Evolutionary conservation across 176 grass and related monocot species (phyloP), one percentile per base, ranked within the genome.

Genomic region (Thalia dealbata): DNA sequence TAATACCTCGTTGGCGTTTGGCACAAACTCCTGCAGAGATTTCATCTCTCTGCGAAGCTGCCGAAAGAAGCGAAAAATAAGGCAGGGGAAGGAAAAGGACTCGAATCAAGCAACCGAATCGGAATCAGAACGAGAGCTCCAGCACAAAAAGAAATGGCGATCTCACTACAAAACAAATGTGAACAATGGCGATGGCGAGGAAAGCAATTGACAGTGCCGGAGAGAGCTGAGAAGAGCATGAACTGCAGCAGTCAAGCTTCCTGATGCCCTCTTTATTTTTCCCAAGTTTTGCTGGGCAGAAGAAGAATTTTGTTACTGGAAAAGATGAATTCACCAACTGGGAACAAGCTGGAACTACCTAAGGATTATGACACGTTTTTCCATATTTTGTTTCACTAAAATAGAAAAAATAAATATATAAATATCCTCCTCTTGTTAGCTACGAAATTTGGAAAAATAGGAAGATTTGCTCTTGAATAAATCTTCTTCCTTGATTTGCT

Each of bases 21-120:
- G 89, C 22, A 97, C 89, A 73, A 97, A 60, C 83, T 92, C 93
- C 76, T 92, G 89, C 58, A 97, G 88, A 32, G 89, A 87, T 73
- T 92, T 97, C 93, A 97, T 97, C 71, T 97, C 93, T 80, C 93
- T 92, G 43, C 93, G 73, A 60, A 97, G 93, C 93, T 97, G 87
- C 22, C 19, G 27, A 60, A 60, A 60, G 10, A 41, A 59, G 41
- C 22, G 6, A 48, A 48, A 8, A 3, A 54, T 26, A 72, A 54
- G 5, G 26, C 7, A 35, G 48, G 52, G 25, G 25, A 28, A 58
- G 12, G 29, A 29, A 60, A 56, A 38, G 10, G 50, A 60, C 52
- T 16, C 7, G n/a, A 10, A 24, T 3, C 52, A 60, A 42, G 52
- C 86, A 68, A 69, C 22, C 73, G 70, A 80, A 75, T 21, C n/a